Base-by-base conservation (phyloP, 2,329 filamentous ascomycete species). In the Triangularia verruculosa region DNA sequence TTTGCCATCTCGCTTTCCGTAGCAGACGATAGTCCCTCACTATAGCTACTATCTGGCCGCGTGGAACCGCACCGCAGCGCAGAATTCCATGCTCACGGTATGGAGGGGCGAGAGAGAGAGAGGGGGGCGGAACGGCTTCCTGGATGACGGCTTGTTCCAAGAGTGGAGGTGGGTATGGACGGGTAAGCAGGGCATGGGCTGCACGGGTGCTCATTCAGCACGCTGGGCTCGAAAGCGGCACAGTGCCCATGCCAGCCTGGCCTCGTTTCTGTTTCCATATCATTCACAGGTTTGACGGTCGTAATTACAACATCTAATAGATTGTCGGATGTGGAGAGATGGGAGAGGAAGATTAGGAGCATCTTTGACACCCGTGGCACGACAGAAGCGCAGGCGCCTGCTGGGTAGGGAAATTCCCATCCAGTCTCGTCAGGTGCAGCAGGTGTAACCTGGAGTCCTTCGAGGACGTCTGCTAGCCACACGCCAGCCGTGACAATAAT, bases 51-150 rank as follows among this genome's bases (percentile, higher is more conserved):
- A n/a, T n/a, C n/a, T 25, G 54, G 54, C 47, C 22, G 32, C 59
- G 51, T 61, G 51, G 28, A 55, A 60, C 27, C 58, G 25, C 43
- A 25, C 12, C 59, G 17, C 51, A 28, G 15, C 12, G 61, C 51
- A 32, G 58, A 55, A 61, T 43, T 20, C 25, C 51, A 25, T 54
- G 20, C 22, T 28, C 51, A 4, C 11, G 7, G 12, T 25, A 59
- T 20, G 52, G 56, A 59, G 58, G 53, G 61, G 61, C 13, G 52
- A 62, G 28, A n/a, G n/a, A n/a, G 59, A 58, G 32, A n/a, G 25
- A 60, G 53, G 57, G 57, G 59, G 17, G 63, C 65, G 56, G 65
- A 67, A 67, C 63, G 61, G 57, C 61, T 64, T 60, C 66, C 55
- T 64, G 57, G 61, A 39, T 59, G 65, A 65, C 47, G 63, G 66